Evolutionary conservation across 345 rosid species (phyloP).

Genomic region (Mallotus nudiflorus): DNA sequence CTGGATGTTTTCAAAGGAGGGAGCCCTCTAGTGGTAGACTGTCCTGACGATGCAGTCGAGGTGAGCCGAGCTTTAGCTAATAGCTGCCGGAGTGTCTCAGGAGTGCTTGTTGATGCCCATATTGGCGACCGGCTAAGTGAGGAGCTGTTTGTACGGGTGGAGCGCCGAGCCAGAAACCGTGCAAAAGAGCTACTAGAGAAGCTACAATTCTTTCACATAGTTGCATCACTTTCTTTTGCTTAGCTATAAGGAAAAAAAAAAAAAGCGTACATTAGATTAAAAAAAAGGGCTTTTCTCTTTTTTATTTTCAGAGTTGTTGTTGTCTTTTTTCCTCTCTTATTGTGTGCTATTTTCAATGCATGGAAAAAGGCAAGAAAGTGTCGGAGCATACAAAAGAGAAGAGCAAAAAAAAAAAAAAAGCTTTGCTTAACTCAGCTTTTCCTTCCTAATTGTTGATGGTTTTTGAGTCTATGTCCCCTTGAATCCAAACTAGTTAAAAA

Average conservation of each 20-base stretch:
- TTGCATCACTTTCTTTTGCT: conserved; percentile 72
- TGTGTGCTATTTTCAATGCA: not conserved
- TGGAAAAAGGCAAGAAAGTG: conserved; percentile 5
- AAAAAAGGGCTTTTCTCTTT: not conserved
- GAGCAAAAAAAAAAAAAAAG: conserved; percentile 6
- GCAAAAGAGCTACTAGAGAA: conserved; percentile 79
- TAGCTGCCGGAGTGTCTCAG: conserved; percentile 77
- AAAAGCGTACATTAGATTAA: not conserved
- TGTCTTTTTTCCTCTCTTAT: not conserved
- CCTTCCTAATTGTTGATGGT: conserved; percentile 3
- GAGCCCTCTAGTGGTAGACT: conserved; percentile 79
- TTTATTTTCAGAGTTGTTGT: too few species aligned
- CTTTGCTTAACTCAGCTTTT: conserved; percentile 1
- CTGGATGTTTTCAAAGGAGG: conserved; percentile 91
- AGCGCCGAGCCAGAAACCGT: conserved; percentile 54
- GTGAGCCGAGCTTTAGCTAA: conserved; percentile 77
- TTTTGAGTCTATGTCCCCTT: conserved; percentile 25
- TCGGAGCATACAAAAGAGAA: conserved; percentile 3
- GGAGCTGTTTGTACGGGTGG: conserved; percentile 63
- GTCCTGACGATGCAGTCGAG: conserved; percentile 63
- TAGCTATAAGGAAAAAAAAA: not conserved
- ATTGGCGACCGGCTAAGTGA: conserved; percentile 76
- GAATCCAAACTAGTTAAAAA: conserved; percentile 26
- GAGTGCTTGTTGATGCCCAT: conserved; percentile 92
- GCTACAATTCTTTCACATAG: conserved; percentile 81